Conservation (phyloP, 768 basidiomycete genomes). For the Suillus plorans region DNA sequence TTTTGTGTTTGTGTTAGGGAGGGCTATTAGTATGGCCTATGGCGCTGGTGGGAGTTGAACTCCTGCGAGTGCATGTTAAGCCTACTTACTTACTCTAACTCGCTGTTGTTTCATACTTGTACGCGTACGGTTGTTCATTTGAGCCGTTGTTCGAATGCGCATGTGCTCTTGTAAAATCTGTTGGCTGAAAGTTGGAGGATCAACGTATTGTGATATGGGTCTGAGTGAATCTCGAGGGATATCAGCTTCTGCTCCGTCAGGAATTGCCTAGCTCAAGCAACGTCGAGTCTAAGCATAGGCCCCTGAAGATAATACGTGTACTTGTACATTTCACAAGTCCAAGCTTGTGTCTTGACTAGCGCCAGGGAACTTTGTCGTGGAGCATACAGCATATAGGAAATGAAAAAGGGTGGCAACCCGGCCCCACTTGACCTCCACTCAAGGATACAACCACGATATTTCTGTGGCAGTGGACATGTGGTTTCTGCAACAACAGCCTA, state of each 20-base stretch:
- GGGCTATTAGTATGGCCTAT: neutral
- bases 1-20: neutral
- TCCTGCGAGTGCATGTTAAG: neutral
- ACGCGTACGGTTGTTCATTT: constrained; percentile 3
- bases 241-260: neutral
- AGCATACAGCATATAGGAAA: neutral
- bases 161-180: neutral
- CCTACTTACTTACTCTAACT: neutral
- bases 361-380: neutral
- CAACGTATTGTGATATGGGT: neutral
- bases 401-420: neutral
- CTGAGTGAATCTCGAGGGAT: neutral
- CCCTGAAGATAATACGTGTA: neutral
- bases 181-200: neutral
- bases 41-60: neutral
- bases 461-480: neutral
- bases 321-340: neutral
- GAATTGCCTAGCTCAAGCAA: neutral
- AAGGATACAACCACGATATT: neutral
- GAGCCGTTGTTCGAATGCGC: neutral
- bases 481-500: neutral
- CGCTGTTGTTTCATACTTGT: constrained; percentile 3
- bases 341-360: neutral
- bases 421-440: neutral
- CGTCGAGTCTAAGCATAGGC: neutral